A percentile compares a stretch with the other conserved stretches of the same genome.
These are phyloP conservation scores for Mycena epipterygia DNA, from an alignment of 768 basidiomycete genomes.

Conservation along the genomic window DNA sequence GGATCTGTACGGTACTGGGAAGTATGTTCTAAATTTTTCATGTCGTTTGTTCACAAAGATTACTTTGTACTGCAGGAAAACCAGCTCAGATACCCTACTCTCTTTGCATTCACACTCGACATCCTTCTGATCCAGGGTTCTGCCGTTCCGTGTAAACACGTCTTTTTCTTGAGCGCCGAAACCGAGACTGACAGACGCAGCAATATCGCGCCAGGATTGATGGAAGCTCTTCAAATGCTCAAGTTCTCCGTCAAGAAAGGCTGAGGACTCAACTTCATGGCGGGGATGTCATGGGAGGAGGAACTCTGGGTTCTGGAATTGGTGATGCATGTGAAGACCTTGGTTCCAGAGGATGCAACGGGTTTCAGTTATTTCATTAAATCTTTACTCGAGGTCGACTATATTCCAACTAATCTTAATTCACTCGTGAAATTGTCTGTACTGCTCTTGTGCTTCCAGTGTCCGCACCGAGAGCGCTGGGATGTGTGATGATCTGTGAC, in stretches of 20 bases:
- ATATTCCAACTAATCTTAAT: too few relatives aligned
- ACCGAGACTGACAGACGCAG: background rate
- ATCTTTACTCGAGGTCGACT: too few relatives aligned
- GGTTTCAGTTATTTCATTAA: background rate
- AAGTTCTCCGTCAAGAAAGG: background rate
- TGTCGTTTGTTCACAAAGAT: background rate
- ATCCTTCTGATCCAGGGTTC: background rate
- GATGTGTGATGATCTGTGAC: too few relatives aligned
- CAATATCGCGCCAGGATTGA: background rate
- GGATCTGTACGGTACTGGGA: constrained; percentile 6
- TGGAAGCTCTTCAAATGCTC: background rate
- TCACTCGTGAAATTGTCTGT: too few relatives aligned
- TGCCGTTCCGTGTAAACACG: background rate
- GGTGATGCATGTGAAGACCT: background rate
- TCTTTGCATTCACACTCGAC: background rate
- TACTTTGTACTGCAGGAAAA: background rate
- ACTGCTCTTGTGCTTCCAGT: too few relatives aligned
- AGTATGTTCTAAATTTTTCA: background rate
- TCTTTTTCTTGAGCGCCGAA: background rate
- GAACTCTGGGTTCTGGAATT: background rate
- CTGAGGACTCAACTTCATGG: background rate
- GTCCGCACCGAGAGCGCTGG: too few relatives aligned
- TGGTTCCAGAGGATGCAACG: background rate
- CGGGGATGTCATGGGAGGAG: background rate
- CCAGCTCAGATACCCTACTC: background rate